These are phyloP conservation scores for Trichoderma semiorbis DNA, from an alignment of 2,329 filamentous ascomycete genomes.

Conservation along the genomic window DNA sequence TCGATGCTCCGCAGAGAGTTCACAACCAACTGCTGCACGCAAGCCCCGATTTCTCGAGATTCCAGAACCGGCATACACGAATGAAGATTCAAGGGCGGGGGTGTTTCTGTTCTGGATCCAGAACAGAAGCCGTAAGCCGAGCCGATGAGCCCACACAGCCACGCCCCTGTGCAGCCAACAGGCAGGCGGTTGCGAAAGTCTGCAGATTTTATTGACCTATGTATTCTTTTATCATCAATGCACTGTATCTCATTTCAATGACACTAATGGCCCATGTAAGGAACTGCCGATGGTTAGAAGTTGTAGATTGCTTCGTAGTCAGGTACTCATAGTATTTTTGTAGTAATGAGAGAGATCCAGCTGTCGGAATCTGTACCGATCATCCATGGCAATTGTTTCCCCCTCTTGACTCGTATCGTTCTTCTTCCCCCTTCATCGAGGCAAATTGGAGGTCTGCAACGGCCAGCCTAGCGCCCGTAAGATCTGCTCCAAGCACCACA, in stretches of 20 bases:
- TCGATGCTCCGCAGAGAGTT: neutral
- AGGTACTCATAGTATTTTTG: neutral
- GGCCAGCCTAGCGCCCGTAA: neutral
- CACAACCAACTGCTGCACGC: neutral
- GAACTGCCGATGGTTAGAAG: neutral
- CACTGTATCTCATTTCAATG: neutral
- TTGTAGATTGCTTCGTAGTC: too few relatives aligned
- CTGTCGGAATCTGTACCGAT: neutral
- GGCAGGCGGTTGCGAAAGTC: neutral
- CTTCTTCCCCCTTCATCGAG: neutral
- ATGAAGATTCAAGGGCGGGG: neutral
- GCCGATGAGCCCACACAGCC: slow-evolving; percentile 1
- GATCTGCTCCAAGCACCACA: slow-evolving; percentile 5
- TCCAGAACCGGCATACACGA: slow-evolving; percentile 7
- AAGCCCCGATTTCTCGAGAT: neutral
- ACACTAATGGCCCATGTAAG: neutral
- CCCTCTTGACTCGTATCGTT: neutral
- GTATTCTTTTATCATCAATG: neutral
- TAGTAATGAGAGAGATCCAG: neutral
- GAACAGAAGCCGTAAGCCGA: slow-evolving; percentile 4
- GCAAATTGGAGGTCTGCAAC: neutral
- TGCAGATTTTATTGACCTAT: neutral
- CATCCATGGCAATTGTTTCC: neutral
- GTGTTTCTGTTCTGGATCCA: neutral
- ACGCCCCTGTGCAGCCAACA: neutral